Evolutionary conservation across 2,329 filamentous ascomycete species (phyloP), one percentile per base, ranked within the genome.

Genomic region (Fusarium oxysporum): DNA sequence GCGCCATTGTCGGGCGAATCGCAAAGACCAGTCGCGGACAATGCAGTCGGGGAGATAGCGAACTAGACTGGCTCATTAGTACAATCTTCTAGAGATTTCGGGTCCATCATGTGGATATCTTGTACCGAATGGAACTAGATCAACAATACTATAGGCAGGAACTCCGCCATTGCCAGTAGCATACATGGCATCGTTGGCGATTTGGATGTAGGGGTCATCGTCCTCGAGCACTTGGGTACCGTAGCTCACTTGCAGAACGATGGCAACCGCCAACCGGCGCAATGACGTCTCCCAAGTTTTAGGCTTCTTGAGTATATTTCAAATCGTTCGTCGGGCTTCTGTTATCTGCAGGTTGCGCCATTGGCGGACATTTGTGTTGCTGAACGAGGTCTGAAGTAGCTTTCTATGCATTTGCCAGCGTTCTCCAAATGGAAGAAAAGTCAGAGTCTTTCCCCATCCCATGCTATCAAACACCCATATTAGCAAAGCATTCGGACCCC

Each of bases 361-460:
- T 48, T 61, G 71, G 17, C 71, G 74, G 21, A 81, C 79, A 53
- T 78, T 81, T 16, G 81, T 79, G 65, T 81, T 81, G 57, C 80
- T 82, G 68, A 86, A 85, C 7, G 79, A 79, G 16, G 80, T 80
- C 74, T 86, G 85, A 12, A 86, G 78, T 23, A 85, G 58, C 58
- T 80, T 83, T 40, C 85, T 80, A 68, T 86, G 85, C 66, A 83
- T 75, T 48, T 81, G 80, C 78, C 85, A 86, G 55, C 76, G 77
- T 35, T 80, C 76, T 6, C 83, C 83, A 77, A 81, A 85, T 43
- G 80, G 81, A 7, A 85, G 79, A 68, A 86, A 86, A 16, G 85
- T 86, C 65, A 86, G 72, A 10, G 85, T 86, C 57, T 81, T 81
- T 23, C 82, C 80, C 85, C 85, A 87, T 17, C 84, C 84, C 82